phyloP scores from a whole-genome alignment of 495 filamentous ascomycete genomes.

The Parathielavia appendiculata region DNA sequence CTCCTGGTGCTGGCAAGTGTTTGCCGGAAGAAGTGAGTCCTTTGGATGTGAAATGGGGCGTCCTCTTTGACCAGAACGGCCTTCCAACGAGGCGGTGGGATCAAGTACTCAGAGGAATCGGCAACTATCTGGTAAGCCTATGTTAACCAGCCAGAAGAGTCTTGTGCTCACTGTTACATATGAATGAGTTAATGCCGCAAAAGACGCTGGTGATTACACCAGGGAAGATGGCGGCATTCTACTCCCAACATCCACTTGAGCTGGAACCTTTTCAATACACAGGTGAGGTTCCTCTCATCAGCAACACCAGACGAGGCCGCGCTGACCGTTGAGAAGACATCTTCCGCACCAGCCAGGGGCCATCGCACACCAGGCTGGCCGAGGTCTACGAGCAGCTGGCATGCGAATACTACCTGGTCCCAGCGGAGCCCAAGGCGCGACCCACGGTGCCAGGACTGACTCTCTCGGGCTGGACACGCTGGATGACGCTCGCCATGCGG shows the following conservation, averaged over 20 bases:
- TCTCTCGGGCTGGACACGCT: slow-evolving; percentile 69
- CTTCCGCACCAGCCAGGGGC: slow-evolving; percentile 23
- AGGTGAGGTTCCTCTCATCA: slow-evolving; percentile 23
- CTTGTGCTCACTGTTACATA: slow-evolving; percentile 40
- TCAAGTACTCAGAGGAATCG: slow-evolving; percentile 70
- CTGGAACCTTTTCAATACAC: slow-evolving; percentile 49
- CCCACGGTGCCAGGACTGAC: slow-evolving; percentile 76
- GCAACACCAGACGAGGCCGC: too few species aligned
- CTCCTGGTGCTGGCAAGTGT: background rate
- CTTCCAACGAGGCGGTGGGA: slow-evolving; percentile 62
- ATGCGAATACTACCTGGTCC: slow-evolving; percentile 79
- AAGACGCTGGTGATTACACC: slow-evolving; percentile 76
- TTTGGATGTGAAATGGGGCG: slow-evolving; percentile 62
- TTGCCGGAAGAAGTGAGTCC: slow-evolving; percentile 23
- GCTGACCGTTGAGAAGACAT: slow-evolving; percentile 7
- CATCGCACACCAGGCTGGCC: slow-evolving; percentile 41
- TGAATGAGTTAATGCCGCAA: slow-evolving; percentile 68
- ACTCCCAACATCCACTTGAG: slow-evolving; percentile 57
- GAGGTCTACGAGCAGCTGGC: slow-evolving; percentile 69
- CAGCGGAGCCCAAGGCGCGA: slow-evolving; percentile 50
- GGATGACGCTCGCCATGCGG: slow-evolving; percentile 69
- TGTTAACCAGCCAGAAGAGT: background rate
- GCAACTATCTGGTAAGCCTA: slow-evolving; percentile 65
- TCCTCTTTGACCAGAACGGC: slow-evolving; percentile 64
- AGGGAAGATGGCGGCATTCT: slow-evolving; percentile 74